These are phyloP conservation scores for Penicillium nordicum DNA, from an alignment of 2,329 filamentous ascomycete species.

Conservation along the genomic window DNA sequence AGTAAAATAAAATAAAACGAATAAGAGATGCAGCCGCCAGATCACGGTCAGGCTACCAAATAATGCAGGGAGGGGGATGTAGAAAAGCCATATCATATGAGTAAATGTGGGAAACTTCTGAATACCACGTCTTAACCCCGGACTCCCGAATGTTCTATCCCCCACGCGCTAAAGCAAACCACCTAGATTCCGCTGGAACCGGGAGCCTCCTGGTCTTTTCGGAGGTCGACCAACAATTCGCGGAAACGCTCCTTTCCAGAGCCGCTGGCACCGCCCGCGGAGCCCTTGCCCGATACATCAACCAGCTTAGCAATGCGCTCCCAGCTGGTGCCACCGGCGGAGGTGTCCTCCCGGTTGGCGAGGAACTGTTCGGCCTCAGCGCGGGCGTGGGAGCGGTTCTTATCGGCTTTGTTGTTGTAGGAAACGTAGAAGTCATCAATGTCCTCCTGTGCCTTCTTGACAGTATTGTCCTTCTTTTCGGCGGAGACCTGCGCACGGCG, in stretches of 20 bases:
- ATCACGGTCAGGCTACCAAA: not conserved
- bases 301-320: conserved; percentile 96
- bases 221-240: conserved; percentile 78
- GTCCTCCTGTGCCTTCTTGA: conserved; percentile 85
- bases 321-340: conserved; percentile 94
- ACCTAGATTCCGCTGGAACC: conserved; percentile 51
- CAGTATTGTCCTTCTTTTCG: conserved; percentile 76
- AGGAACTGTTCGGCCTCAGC: conserved; percentile 94
- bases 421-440: conserved; percentile 99
- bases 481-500: conserved; percentile 82
- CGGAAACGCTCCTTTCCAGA: conserved; percentile 96
- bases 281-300: conserved; percentile 92
- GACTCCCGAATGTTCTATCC: conserved; percentile 4
- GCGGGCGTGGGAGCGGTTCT: conserved; percentile 80
- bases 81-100: conserved; percentile 12
- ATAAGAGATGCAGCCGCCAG: conserved; percentile 6
- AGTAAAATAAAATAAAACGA: conserved; percentile 17
- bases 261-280: conserved; percentile 78
- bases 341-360: conserved; percentile 82
- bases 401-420: conserved; percentile 98
- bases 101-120: conserved; percentile 2
- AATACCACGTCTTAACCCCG: conserved; percentile 1
- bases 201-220: conserved; percentile 87
- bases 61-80: conserved; percentile 1
- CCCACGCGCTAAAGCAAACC: conserved; percentile 1